Conservation (phyloP, 2,329 filamentous ascomycete genomes). For the Verticillium klebahnii region DNA sequence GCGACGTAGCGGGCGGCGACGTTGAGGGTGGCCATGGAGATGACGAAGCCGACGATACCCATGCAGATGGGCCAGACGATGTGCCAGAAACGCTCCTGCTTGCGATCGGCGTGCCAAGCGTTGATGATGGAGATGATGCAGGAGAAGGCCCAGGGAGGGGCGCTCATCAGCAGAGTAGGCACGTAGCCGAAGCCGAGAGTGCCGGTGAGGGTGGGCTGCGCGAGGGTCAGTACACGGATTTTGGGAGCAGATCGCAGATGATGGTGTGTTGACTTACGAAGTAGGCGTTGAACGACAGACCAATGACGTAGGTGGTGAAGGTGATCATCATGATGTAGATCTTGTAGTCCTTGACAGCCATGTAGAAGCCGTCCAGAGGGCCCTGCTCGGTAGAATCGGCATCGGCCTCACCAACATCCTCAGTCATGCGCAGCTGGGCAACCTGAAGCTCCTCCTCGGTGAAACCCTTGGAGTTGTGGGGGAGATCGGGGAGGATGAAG, state of each 20-base stretch:
- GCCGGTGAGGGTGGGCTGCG: conserved; percentile 42
- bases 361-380: conserved; percentile 47
- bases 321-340: conserved; percentile 62
- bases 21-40: conserved; percentile 54
- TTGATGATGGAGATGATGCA: conserved; percentile 51
- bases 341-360: conserved; percentile 57
- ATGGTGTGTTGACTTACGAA: conserved; percentile 32
- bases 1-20: conserved; percentile 54
- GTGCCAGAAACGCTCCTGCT: conserved; percentile 53
- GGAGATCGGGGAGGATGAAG: conserved; percentile 50
- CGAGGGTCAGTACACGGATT: background rate
- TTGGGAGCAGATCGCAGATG: background rate
- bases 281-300: conserved; percentile 54
- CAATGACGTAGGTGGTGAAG: conserved; percentile 56
- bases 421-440: conserved; percentile 50
- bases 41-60: conserved; percentile 54
- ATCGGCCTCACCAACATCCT: conserved; percentile 54
- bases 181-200: conserved; percentile 49
- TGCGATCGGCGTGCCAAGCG: conserved; percentile 52
- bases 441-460: conserved; percentile 52
- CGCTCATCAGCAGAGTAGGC: conserved; percentile 49
- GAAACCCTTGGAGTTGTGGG: conserved; percentile 53
- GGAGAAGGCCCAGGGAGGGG: conserved; percentile 55
- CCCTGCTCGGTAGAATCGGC: conserved; percentile 45
- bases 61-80: conserved; percentile 47